These are phyloP conservation scores for Syzygium grande DNA, from an alignment of 345 rosid genomes.

Conservation along the genomic window DNA sequence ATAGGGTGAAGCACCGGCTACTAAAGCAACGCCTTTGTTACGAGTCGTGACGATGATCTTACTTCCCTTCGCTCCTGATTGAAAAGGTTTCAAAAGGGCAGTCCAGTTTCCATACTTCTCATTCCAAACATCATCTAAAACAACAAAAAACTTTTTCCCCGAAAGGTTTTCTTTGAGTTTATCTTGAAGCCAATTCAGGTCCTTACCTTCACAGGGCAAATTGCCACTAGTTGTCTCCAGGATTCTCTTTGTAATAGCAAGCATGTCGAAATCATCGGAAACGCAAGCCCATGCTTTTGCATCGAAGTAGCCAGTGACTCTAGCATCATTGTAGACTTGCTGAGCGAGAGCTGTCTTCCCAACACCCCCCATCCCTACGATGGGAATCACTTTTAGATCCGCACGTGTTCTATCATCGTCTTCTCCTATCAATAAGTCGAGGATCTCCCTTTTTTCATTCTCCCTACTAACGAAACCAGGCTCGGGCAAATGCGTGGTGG, in stretches of 20 bases:
- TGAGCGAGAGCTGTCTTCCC: not conserved
- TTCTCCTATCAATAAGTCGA: accelerated
- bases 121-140: not conserved
- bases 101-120: not conserved
- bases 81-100: not conserved
- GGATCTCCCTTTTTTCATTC: accelerated
- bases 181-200: not conserved
- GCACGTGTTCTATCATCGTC: not conserved
- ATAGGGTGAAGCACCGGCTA: not conserved
- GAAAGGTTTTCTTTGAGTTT: not conserved
- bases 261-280: accelerated
- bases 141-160: too few species aligned
- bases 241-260: not conserved
- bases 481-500: not conserved
- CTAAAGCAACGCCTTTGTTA: accelerated
- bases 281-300: not conserved
- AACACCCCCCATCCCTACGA: not conserved
- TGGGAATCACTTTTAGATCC: not conserved
- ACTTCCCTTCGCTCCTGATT: not conserved
- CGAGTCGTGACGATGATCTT: not conserved
- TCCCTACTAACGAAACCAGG: accelerated
- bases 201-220: not conserved
- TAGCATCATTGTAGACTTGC: not conserved
- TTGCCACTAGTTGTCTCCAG: accelerated
- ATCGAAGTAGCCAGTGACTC: accelerated